Evolutionary conservation across 495 filamentous ascomycete species (phyloP).

Genomic region (Xylaria nigripes): DNA sequence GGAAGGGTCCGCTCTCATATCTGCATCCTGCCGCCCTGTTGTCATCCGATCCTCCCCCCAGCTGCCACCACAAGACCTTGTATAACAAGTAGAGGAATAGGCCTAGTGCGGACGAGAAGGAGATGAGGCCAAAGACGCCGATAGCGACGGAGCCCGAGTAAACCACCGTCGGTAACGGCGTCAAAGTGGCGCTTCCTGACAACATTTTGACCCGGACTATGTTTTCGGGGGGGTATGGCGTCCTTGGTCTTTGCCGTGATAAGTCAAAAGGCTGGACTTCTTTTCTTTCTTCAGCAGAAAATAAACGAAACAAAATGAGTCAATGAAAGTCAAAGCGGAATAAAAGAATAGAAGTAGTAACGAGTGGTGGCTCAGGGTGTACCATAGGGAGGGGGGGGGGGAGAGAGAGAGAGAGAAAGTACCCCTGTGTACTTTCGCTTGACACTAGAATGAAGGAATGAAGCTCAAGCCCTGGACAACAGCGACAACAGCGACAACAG

Average conservation of each 20-base stretch:
- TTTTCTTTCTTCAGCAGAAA: neutral
- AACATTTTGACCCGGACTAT: neutral
- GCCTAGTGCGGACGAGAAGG: conserved; percentile 45
- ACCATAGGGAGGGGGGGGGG: neutral
- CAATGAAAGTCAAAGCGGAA: neutral
- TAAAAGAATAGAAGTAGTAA: neutral
- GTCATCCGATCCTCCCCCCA: conserved; percentile 1
- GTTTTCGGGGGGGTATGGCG: neutral
- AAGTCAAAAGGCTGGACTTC: neutral
- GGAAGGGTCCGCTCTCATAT: conserved; percentile 5
- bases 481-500: neutral
- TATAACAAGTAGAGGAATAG: conserved; percentile 51
- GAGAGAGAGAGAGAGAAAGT: no score
- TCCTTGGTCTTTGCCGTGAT: neutral
- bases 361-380: neutral
- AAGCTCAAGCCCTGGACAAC: neutral
- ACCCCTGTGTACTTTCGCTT: neutral
- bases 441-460: neutral
- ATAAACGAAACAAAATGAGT: neutral
- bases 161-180: conserved; percentile 44
- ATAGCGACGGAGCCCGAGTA: conserved; percentile 47
- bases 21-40: neutral
- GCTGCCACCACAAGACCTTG: conserved; percentile 49
- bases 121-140: conserved; percentile 50
- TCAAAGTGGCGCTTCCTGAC: conserved; percentile 18